phyloP scores from a whole-genome alignment of 2,329 filamentous ascomycete species.

The Westerdykella ornata region DNA sequence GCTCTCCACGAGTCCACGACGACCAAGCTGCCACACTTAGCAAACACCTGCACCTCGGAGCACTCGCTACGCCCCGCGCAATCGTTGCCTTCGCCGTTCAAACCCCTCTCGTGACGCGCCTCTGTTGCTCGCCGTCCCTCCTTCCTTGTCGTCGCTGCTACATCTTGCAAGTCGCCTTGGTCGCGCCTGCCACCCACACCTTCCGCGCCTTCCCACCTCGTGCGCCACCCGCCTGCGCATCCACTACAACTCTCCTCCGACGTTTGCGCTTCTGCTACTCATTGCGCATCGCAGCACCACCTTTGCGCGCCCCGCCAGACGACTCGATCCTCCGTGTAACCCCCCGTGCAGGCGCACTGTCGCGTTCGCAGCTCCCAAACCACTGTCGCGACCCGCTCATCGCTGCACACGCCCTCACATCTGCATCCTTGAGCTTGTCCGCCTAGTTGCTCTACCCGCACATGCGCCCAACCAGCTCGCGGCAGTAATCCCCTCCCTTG shows the following conservation, averaged over 20 bases:
- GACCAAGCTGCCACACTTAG: not conserved
- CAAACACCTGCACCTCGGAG: too few relatives aligned
- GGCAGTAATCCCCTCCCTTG: slow-evolving; percentile 7
- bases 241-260: slow-evolving; percentile 13
- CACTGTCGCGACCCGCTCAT: slow-evolving; percentile 21
- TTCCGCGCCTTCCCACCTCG: too few relatives aligned
- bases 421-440: slow-evolving; percentile 19
- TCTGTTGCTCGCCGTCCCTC: slow-evolving; percentile 2
- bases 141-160: not conserved
- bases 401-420: slow-evolving; percentile 13
- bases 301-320: slow-evolving; percentile 18
- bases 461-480: slow-evolving; percentile 11
- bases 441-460: slow-evolving; percentile 4
- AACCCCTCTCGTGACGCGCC: not conserved
- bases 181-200: not conserved
- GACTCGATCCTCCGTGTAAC: slow-evolving; percentile 25
- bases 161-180: not conserved
- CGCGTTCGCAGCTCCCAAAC: slow-evolving; percentile 33
- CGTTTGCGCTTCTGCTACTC: slow-evolving; percentile 11
- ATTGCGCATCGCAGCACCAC: slow-evolving; percentile 8
- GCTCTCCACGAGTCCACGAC: not conserved
- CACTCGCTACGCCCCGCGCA: too few relatives aligned
- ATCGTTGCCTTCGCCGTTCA: too few relatives aligned
- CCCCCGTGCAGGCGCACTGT: slow-evolving; percentile 25
- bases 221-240: not conserved